These are phyloP conservation scores for Phalaenopsis hybrid DNA, from an alignment of 116 monocot genomes.

Conservation along the genomic window DNA sequence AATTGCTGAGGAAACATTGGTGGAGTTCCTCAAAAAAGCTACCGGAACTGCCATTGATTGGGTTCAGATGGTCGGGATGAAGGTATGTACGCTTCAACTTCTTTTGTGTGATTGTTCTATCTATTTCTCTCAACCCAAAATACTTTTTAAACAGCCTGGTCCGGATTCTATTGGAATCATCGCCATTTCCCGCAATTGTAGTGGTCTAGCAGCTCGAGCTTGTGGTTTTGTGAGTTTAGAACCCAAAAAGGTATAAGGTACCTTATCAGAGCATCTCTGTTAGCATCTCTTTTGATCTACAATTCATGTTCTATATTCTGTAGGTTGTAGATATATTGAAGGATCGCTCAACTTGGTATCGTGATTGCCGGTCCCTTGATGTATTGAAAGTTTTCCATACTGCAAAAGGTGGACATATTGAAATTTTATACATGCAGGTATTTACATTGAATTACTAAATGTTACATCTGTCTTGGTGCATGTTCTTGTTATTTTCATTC, in stretches of 20 bases:
- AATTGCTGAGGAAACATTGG: slow-evolving; percentile 94
- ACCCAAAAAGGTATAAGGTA: slow-evolving; percentile 72
- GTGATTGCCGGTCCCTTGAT: slow-evolving; percentile 82
- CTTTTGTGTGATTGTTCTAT: neutral
- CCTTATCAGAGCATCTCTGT: neutral
- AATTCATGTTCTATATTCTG: neutral
- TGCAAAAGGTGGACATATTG: slow-evolving; percentile 86
- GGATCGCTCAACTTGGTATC: slow-evolving; percentile 90
- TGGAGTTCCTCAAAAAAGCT: slow-evolving; percentile 94
- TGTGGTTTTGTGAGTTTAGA: slow-evolving; percentile 97
- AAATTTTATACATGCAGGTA: slow-evolving; percentile 95
- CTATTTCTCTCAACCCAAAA: neutral
- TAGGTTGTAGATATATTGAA: slow-evolving; percentile 90
- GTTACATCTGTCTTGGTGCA: neutral
- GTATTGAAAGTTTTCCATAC: slow-evolving; percentile 73
- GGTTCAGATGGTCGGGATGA: slow-evolving; percentile 99
- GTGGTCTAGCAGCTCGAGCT: slow-evolving; percentile 95
- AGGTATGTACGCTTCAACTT: slow-evolving; percentile 31
- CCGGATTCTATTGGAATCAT: slow-evolving; percentile 99
- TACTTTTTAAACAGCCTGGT: slow-evolving; percentile 69
- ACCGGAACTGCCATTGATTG: slow-evolving; percentile 98
- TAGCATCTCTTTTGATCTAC: neutral
- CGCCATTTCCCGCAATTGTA: slow-evolving; percentile 93
- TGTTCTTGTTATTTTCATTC: slow-evolving; percentile 5
- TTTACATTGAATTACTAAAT: neutral